Conservation (phyloP, 1,284 basidiomycete genomes). For the Xerocomus nothofagi region DNA sequence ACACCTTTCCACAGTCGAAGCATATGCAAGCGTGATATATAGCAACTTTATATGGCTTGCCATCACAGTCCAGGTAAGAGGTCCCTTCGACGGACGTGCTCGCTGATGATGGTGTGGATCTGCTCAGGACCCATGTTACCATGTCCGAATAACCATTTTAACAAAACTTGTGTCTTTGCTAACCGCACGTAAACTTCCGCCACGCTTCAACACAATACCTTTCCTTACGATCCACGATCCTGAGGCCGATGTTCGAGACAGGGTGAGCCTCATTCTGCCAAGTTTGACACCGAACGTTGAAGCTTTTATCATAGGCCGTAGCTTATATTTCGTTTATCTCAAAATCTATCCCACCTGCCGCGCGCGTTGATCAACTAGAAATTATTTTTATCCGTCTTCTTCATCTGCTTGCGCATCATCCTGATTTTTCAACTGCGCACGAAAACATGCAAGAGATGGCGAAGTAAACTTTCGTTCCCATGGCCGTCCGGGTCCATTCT, state of each 20-base stretch:
- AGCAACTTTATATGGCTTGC: conserved; percentile 71
- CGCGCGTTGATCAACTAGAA: conserved; percentile 72
- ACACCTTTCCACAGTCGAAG: conserved; percentile 70
- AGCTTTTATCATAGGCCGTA: conserved; percentile 47
- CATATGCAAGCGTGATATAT: conserved; percentile 61
- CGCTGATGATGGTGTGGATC: not conserved
- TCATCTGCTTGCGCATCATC: conserved; percentile 90
- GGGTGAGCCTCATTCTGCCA: conserved; percentile 39
- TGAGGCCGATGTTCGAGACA: conserved; percentile 71
- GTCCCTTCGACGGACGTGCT: not conserved
- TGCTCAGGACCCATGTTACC: conserved; percentile 79
- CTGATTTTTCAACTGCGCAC: conserved; percentile 72
- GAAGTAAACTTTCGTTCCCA: conserved; percentile 48
- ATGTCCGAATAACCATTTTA: conserved; percentile 81
- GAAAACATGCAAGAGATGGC: conserved; percentile 72
- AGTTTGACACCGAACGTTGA: not conserved
- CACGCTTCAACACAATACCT: conserved; percentile 80
- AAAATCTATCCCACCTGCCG: conserved; percentile 50
- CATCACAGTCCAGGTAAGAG: conserved; percentile 70
- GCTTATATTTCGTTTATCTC: conserved; percentile 55
- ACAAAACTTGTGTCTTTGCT: conserved; percentile 72
- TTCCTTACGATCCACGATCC: conserved; percentile 93
- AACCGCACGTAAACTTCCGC: conserved; percentile 58
- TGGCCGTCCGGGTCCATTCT: not conserved
- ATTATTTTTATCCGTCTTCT: conserved; percentile 83